phyloP scores from a whole-genome alignment of 2,329 filamentous ascomycete species.

The Microdochium nivale region DNA sequence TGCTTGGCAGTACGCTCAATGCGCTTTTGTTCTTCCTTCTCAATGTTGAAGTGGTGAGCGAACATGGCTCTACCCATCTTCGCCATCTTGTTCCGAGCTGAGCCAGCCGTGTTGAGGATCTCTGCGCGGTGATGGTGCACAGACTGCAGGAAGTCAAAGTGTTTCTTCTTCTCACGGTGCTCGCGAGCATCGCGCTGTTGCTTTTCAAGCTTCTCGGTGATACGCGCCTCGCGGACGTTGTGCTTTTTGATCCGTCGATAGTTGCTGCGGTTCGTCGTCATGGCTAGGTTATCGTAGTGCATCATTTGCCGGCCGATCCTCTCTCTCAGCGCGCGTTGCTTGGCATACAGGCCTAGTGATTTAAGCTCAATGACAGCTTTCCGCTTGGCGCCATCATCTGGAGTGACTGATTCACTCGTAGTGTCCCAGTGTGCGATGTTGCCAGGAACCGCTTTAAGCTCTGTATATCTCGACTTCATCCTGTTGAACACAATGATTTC shows the following conservation, averaged over 20 bases:
- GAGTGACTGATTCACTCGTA: conserved; percentile 54
- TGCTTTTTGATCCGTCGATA: conserved; percentile 98
- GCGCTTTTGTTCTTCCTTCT: conserved; percentile 98
- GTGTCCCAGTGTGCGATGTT: conserved; percentile 86
- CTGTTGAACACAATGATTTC: conserved; percentile 87
- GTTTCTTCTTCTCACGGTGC: conserved; percentile 95
- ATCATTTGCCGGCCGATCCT: conserved; percentile 88
- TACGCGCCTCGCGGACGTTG: conserved; percentile 85
- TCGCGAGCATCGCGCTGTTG: conserved; percentile 95
- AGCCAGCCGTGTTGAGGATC: conserved; percentile 57
- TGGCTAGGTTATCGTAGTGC: conserved; percentile 89
- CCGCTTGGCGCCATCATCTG: conserved; percentile 76
- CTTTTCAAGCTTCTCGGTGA: conserved; percentile 98
- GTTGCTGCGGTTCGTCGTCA: conserved; percentile 87
- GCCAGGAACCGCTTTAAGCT: conserved; percentile 74
- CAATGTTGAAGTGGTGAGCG: conserved; percentile 85
- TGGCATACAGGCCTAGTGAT: conserved; percentile 76
- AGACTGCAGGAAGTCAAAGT: conserved; percentile 81
- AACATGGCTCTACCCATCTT: conserved; percentile 89
- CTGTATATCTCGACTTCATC: conserved; percentile 74
- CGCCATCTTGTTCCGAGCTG: conserved; percentile 65
- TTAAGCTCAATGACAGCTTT: conserved; percentile 95
- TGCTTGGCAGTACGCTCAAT: conserved; percentile 97
- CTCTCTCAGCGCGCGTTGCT: conserved; percentile 78
- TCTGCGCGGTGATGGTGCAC: conserved; percentile 77